Evolutionary conservation across 2,329 filamentous ascomycete genomes (phyloP).

Genomic region (Diaporthe batatas): DNA sequence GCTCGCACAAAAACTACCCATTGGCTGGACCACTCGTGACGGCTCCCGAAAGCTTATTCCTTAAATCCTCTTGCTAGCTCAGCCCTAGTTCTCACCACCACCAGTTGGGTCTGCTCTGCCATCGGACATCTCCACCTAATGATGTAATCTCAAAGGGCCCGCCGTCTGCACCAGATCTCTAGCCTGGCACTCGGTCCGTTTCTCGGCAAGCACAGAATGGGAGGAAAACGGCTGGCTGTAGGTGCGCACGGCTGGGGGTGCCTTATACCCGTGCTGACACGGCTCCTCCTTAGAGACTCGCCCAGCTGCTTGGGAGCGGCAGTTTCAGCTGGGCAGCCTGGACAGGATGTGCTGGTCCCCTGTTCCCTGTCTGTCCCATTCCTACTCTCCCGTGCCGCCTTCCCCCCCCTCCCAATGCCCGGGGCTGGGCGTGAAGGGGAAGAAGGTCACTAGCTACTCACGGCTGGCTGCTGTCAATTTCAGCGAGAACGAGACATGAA

Average conservation of each 20-base stretch:
- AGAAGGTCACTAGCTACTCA: background rate
- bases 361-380: background rate
- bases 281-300: background rate
- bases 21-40: conserved; percentile 16
- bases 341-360: background rate
- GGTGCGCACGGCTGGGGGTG: background rate
- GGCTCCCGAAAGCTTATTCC: conserved; percentile 31
- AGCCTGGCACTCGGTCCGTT: conserved; percentile 18
- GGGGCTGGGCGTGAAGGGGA: background rate
- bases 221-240: background rate
- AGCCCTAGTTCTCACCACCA: conserved; percentile 22
- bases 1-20: conserved; percentile 16
- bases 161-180: conserved; percentile 30
- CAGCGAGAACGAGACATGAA: background rate
- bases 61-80: conserved; percentile 12
- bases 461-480: background rate
- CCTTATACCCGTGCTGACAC: conserved; percentile 29
- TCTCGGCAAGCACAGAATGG: conserved; percentile 23
- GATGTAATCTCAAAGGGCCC: conserved; percentile 17
- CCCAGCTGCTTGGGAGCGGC: conserved; percentile 1
- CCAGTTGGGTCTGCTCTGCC: background rate
- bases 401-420: background rate
- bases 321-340: conserved; percentile 27
- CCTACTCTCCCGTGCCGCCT: too few species aligned
- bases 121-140: conserved; percentile 42